Base-by-base conservation (phyloP, 23 red algal genomes). In the Gracilariopsis chorda region DNA sequence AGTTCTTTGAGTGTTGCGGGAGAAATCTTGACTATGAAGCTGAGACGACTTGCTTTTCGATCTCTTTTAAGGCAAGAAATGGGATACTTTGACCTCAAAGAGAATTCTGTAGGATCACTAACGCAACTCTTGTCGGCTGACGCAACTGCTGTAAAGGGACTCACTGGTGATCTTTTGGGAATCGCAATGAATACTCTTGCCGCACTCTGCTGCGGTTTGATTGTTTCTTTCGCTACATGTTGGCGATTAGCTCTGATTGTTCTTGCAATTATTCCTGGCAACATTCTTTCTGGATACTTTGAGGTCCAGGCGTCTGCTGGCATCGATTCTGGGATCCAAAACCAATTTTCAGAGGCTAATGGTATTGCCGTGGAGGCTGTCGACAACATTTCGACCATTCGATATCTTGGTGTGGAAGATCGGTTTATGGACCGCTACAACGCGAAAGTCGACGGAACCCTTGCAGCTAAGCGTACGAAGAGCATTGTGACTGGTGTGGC, bases 1-100 rank as follows among this genome's bases (percentile, higher is more conserved):
- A 62, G 47, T 28, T n/a, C 88, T 10, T 82, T 98, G 47, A 81
- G 88, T 35, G 77, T 95, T 44, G 39, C 87, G 19, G 92, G 96
- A 21, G 96, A 98, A 63, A 76, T 67, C 16, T 70, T 98, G 35
- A 90, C 96, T 3, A 75, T 63, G 23, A 88, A 94, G 42, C 68
- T 98, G 30, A 82, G 96, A 17, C 58, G 62, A 2, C 48, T 60
- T 27, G 65, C 88, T 1, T 95, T 98, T 70, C 39, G 80, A 44
- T 70, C 87, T 25, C 43, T 98, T 42, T 48, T 98, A 28, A 71
- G 56, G 46, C 92, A 98, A 48, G 96, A 97, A 28, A 82, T 93
- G 65, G 89, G 84, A 19, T 97, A 79, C 53, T 97, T 97, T 57
- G 95, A 97, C 39, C 28, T 58, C 28, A 51, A 87, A 52, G 72